Evolutionary conservation across 2,329 filamentous ascomycete genomes (phyloP).

Genomic region (Ophiostoma sp.): DNA sequence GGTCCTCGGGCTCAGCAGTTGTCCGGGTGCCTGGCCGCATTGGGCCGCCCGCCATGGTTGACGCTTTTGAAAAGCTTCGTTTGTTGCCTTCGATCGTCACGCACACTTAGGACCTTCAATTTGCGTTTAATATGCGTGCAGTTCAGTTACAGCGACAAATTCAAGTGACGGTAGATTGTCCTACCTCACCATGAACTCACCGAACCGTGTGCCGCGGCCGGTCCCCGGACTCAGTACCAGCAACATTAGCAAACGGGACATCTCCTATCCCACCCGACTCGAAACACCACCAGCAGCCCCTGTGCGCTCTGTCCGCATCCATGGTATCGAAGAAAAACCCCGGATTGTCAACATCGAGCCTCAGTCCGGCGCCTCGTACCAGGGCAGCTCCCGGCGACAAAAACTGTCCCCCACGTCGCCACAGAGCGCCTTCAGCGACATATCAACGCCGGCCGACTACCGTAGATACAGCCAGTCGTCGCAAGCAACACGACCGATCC

Average conservation of each 20-base stretch:
- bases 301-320: constrained; percentile 18
- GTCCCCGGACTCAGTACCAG: background rate
- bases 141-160: too few relatives aligned
- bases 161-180: too few relatives aligned
- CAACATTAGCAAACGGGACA: constrained; percentile 19
- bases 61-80: background rate
- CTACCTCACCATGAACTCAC: background rate
- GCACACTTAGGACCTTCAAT: too few relatives aligned
- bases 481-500: background rate
- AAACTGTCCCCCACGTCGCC: background rate
- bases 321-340: constrained; percentile 17
- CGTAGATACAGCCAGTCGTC: background rate
- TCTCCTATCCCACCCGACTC: constrained; percentile 15
- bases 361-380: background rate
- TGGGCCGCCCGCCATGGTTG: background rate
- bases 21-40: background rate
- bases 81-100: background rate
- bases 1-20: background rate
- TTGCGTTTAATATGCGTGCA: too few relatives aligned
- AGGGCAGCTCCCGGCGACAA: background rate
- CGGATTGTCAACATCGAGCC: constrained; percentile 17
- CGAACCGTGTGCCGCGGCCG: background rate
- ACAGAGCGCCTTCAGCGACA: background rate
- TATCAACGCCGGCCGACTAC: background rate
- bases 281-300: background rate